Evolutionary conservation across 768 basidiomycete species (phyloP), one percentile per base, ranked within the genome.

Genomic region (Tricholomella constricta): DNA sequence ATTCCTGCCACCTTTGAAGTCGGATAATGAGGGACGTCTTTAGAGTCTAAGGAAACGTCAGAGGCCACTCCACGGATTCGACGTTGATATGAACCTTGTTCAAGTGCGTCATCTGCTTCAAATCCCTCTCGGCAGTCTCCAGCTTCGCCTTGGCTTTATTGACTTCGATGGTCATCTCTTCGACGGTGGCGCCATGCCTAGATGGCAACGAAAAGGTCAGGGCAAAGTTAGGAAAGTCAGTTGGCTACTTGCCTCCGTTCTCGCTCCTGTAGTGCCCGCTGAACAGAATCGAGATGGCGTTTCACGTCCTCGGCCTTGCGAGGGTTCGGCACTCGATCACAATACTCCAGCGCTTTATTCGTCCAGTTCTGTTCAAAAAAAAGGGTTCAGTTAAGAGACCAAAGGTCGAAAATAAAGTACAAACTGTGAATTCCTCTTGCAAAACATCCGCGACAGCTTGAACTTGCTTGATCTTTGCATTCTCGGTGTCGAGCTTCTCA

Each of bases 1-100:
- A 95, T 51, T 90, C 85, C 50, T 89, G 82, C 95, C 96, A 98
- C 61, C 82, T 83, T 15, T 73, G 67, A 49, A 88, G 69, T 19
- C 95, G 91, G 12, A 75, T 64, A 19, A 79, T 68, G 34, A 94
- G 76, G 0, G 93, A 88, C 5, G 77, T 65, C 58, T 78, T 82
- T 43, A 96, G 76, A 22, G 81, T 79, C 92, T 95, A 51, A 3
- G 31, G 17, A 20, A 10, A 27, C 6, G 6, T 45, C 37, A 25
- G 26, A 19, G 46, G 43, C 25, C 4, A 22, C 26, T 25, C 9
- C 31, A 27, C 45, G 42, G n/a, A 53, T 41, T 27, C 6, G 11
- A 41, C 12, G 17, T n/a, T n/a, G n/a, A n/a, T n/a, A 40, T 25
- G n/a, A 49, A 31, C 91, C 69, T 82, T 84, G 70, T 88, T 91